Conservation (phyloP, 208 protist species). For the Herpetomonas muscarum region DNA sequence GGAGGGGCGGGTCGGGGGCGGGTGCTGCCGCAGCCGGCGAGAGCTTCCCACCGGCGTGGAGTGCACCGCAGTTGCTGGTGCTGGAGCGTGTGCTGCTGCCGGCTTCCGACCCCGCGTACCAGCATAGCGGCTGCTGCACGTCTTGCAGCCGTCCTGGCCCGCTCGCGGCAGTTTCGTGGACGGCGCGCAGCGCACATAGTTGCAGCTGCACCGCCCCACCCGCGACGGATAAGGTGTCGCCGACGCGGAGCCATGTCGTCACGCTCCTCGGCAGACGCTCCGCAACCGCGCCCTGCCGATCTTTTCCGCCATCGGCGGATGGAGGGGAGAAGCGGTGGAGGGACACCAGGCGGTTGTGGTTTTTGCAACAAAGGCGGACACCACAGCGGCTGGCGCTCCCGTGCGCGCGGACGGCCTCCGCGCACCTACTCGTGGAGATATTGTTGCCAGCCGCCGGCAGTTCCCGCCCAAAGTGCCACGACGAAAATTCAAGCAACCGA, state of each 20-base stretch:
- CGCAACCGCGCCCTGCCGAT: background rate
- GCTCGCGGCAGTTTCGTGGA: background rate
- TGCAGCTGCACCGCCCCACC: background rate
- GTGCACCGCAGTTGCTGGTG: background rate
- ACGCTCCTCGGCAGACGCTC: background rate
- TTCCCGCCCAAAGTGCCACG: constrained; percentile 3
- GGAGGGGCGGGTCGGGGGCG: background rate
- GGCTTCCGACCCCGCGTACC: background rate
- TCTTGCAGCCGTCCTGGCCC: no score
- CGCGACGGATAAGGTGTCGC: no score
- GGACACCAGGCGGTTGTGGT: background rate
- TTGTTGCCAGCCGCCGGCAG: background rate
- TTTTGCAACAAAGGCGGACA: background rate
- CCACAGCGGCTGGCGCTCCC: background rate
- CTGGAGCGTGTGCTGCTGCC: background rate
- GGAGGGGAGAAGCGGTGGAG: background rate
- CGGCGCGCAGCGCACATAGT: background rate
- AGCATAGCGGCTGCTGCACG: background rate
- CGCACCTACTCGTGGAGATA: background rate
- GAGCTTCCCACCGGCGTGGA: background rate
- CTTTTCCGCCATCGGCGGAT: background rate
- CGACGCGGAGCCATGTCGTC: no score
- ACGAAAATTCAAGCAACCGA: constrained; percentile 19
- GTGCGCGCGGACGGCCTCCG: background rate
- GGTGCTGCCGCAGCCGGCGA: background rate